phyloP scores from a whole-genome alignment of 2,329 filamentous ascomycete species.

The Penicillium paneum region DNA sequence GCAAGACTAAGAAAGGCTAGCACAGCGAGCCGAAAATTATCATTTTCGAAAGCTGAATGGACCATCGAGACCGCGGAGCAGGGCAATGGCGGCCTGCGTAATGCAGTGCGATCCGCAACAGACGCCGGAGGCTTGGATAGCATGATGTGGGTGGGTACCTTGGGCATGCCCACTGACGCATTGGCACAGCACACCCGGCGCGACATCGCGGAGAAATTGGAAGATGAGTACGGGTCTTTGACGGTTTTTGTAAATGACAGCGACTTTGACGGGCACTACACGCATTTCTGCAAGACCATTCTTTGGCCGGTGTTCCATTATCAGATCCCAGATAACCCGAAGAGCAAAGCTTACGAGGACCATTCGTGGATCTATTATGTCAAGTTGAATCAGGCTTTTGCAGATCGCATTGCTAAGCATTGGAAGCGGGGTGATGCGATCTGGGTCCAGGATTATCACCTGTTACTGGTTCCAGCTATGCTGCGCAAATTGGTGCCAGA shows the following conservation, averaged over 20 bases:
- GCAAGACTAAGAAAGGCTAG: conserved; percentile 13
- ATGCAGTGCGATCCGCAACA: conserved; percentile 75
- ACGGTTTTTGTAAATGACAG: conserved; percentile 84
- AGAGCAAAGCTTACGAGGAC: conserved; percentile 96
- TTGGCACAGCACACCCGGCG: conserved; percentile 71
- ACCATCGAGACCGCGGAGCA: conserved; percentile 79
- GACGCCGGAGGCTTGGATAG: conserved; percentile 68
- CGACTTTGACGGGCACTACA: conserved; percentile 91
- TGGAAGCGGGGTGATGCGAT: conserved; percentile 92
- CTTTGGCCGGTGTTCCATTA: conserved; percentile 98
- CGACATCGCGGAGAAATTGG: conserved; percentile 77
- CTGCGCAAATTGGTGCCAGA: conserved; percentile 81
- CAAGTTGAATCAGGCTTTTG: conserved; percentile 88
- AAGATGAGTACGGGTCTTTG: conserved; percentile 76
- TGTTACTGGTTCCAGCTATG: conserved; percentile 85
- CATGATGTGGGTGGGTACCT: conserved; percentile 84
- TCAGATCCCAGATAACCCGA: conserved; percentile 94
- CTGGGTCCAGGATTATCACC: conserved; percentile 95
- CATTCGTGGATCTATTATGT: conserved; percentile 96
- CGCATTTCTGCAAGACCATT: conserved; percentile 96
- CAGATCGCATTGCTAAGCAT: conserved; percentile 81
- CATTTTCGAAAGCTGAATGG: conserved; percentile 78
- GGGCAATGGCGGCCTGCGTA: conserved; percentile 87
- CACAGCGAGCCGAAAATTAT: conserved; percentile 57
- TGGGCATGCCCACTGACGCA: conserved; percentile 91